A percentile compares a stretch with the other conserved stretches of the same genome.
Evolutionary conservation across 148 eudicot species (phyloP).

Genomic region (Hydrangea macrophylla): DNA sequence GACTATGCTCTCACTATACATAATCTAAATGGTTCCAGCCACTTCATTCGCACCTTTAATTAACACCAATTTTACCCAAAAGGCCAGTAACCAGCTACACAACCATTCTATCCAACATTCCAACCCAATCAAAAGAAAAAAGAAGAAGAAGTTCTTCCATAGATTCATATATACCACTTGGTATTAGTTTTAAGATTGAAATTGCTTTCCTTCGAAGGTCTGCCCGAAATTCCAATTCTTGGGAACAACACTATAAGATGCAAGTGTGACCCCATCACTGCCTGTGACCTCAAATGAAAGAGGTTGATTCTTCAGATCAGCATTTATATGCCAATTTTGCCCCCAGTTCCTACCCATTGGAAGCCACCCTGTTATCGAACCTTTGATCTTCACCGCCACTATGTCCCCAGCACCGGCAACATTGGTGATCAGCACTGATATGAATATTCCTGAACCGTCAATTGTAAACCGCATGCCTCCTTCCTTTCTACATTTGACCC

Average conservation of each 20-base stretch:
- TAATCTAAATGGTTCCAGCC: neutral
- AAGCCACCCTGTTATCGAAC: slow-evolving; percentile 87
- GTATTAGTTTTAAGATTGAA: slow-evolving; percentile 24
- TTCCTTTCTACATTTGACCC: slow-evolving; percentile 87
- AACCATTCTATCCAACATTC: neutral
- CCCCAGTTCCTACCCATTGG: slow-evolving; percentile 91
- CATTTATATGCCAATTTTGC: slow-evolving; percentile 84
- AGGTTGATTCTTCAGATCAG: slow-evolving; percentile 74
- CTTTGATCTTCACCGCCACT: slow-evolving; percentile 65
- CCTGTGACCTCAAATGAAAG: slow-evolving; percentile 79
- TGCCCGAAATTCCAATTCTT: slow-evolving; percentile 76
- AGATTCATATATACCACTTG: neutral
- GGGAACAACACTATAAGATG: slow-evolving; percentile 74
- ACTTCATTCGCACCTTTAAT: slow-evolving; percentile 7
- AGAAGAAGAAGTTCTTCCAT: neutral
- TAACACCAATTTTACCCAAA: slow-evolving; percentile 1
- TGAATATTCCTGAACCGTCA: slow-evolving; percentile 65
- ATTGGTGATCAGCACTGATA: slow-evolving; percentile 76
- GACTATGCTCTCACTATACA: neutral
- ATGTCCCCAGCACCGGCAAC: slow-evolving; percentile 86
- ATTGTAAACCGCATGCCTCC: slow-evolving; percentile 78
- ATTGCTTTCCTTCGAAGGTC: slow-evolving; percentile 88
- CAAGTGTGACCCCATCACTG: slow-evolving; percentile 68
- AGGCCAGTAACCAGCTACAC: neutral
- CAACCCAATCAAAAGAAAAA: slow-evolving; percentile 1